A percentile compares a stretch with the other conserved stretches of the same genome.
Conservation (phyloP, 2,329 filamentous ascomycete genomes). For the Ilyonectria sp. region DNA sequence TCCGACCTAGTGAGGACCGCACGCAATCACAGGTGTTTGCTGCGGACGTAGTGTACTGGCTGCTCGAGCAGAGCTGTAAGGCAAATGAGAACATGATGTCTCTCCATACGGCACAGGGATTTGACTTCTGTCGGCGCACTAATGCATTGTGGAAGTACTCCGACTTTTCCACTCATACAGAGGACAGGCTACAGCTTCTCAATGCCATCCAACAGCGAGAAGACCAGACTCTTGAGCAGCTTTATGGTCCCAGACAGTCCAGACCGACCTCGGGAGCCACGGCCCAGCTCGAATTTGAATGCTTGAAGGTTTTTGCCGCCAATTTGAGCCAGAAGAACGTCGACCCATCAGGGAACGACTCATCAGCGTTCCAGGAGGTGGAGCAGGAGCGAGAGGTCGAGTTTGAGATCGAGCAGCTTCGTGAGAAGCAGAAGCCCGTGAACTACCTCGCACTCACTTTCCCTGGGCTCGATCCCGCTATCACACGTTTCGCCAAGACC, state of each 20-base stretch:
- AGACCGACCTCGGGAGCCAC: conserved; percentile 12
- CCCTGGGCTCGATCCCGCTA: conserved; percentile 61
- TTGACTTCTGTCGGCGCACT: conserved; percentile 71
- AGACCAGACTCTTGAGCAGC: conserved; percentile 68
- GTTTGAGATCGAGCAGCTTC: conserved; percentile 70
- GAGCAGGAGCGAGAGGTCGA: conserved; percentile 73
- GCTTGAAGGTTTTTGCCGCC: background rate
- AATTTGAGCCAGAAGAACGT: background rate
- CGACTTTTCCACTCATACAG: conserved; percentile 54
- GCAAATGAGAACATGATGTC: conserved; percentile 72
- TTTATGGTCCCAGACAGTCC: conserved; percentile 63
- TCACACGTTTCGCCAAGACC: conserved; percentile 61
- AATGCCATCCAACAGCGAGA: conserved; percentile 61
- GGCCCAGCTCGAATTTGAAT: conserved; percentile 5
- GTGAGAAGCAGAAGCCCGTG: conserved; percentile 65
- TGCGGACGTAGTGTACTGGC: conserved; percentile 64
- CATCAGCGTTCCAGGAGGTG: conserved; percentile 71
- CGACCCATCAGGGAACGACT: conserved; percentile 44
- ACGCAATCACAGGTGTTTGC: conserved; percentile 30
- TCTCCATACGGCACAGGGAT: conserved; percentile 72
- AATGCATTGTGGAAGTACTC: conserved; percentile 63
- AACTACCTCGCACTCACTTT: conserved; percentile 59
- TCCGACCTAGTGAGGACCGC: conserved; percentile 34
- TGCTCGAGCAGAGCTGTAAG: conserved; percentile 75
- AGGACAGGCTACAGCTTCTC: conserved; percentile 53